Conservation (phyloP, 176 grass and related monocot genomes). For the Pharus latifolius region DNA sequence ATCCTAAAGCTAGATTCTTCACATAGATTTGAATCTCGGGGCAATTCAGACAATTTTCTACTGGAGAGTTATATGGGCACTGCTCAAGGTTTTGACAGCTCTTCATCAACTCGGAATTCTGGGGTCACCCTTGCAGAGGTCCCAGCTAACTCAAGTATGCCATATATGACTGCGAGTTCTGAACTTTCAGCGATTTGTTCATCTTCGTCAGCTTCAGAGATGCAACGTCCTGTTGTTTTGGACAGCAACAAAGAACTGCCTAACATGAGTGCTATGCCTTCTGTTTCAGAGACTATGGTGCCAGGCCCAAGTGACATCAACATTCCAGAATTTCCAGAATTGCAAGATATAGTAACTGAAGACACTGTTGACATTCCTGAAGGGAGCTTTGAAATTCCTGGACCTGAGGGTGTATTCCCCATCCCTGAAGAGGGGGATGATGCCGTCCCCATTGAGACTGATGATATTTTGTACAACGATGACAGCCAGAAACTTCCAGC, state of each 20-base stretch:
- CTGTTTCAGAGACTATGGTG: constrained; percentile 35
- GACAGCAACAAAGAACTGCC: constrained; percentile 30
- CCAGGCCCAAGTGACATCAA: constrained; percentile 19
- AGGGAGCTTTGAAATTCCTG: constrained; percentile 42
- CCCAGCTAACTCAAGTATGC: constrained; percentile 33
- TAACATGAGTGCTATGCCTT: constrained; percentile 23
- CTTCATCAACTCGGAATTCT: constrained; percentile 50
- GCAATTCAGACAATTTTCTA: constrained; percentile 38
- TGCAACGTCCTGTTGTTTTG: constrained; percentile 27
- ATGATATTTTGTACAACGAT: constrained; percentile 45
- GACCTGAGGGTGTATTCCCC: constrained; percentile 45
- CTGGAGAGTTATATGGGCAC: constrained; percentile 46
- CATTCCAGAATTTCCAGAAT: constrained; percentile 43
- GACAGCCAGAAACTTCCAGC: constrained; percentile 59
- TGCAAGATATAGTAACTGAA: constrained; percentile 43
- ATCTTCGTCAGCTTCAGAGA: constrained; percentile 36
- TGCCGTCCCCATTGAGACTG: constrained; percentile 55
- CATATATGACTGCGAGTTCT: constrained; percentile 39
- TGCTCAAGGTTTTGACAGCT: constrained; percentile 40
- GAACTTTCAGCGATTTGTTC: constrained; percentile 55
- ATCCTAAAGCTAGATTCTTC: constrained; percentile 62
- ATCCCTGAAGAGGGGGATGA: constrained; percentile 40
- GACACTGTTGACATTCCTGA: constrained; percentile 26
- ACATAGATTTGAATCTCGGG: constrained; percentile 39
- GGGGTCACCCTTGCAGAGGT: constrained; percentile 77